These are phyloP conservation scores for Coprinellus aureogranulatus DNA, from an alignment of 768 basidiomycete species.

Conservation along the genomic window DNA sequence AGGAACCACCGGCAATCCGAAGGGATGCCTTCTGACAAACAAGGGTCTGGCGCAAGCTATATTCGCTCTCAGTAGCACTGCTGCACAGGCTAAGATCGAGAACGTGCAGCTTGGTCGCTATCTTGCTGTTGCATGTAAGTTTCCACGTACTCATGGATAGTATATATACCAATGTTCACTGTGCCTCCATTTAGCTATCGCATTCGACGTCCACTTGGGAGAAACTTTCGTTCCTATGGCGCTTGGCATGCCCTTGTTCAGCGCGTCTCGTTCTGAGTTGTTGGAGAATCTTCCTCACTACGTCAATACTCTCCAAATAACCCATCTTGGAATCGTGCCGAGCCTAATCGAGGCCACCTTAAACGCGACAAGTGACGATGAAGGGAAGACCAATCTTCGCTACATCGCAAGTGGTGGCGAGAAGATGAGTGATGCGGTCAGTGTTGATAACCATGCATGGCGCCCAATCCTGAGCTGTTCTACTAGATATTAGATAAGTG, in stretches of 20 bases:
- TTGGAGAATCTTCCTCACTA: conserved; percentile 38
- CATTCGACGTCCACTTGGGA: conserved; percentile 50
- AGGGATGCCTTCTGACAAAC: conserved; percentile 45
- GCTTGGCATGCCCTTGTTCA: conserved; percentile 44
- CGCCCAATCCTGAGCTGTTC: neutral
- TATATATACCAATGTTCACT: conserved; percentile 5
- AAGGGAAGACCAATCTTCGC: conserved; percentile 28
- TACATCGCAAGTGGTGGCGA: conserved; percentile 52
- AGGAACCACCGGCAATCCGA: conserved; percentile 53
- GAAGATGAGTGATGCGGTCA: conserved; percentile 50
- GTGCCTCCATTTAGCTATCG: conserved; percentile 35
- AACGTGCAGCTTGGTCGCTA: conserved; percentile 28
- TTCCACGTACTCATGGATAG: neutral
- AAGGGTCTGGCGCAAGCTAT: conserved; percentile 30
- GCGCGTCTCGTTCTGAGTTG: conserved; percentile 43
- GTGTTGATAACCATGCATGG: conserved; percentile 13
- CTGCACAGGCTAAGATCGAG: conserved; percentile 27
- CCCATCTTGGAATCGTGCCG: conserved; percentile 51
- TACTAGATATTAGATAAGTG: conserved; percentile 42
- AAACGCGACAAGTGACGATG: conserved; percentile 26
- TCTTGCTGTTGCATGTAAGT: conserved; percentile 45
- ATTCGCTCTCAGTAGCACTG: conserved; percentile 30
- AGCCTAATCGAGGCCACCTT: conserved; percentile 52
- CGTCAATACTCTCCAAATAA: conserved; percentile 37
- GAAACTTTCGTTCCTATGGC: conserved; percentile 42